Base-by-base conservation (phyloP, 139 green algal genomes). In the Micractinium sp. region DNA sequence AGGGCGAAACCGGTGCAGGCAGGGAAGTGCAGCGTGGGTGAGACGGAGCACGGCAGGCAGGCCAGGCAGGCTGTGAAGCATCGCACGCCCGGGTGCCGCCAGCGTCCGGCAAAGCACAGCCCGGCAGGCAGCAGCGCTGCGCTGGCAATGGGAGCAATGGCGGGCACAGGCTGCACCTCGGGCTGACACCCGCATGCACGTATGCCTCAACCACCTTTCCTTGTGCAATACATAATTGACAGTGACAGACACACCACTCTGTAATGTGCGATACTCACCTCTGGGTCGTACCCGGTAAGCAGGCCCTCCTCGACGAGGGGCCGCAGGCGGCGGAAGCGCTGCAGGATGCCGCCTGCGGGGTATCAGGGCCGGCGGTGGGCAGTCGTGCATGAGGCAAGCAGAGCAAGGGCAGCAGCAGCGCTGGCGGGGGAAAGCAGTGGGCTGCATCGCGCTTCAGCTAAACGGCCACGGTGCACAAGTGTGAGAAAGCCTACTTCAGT, bases 321-420 rank as follows among this genome's bases (percentile, higher is more conserved):
- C 33, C 87, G 77, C 81, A 90, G 60, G 13, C 74, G 74, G 33
- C 87, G 87, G 87, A 90, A 90, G 31, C 74, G 73, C 81, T 90
- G 87, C 33, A 23, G 77, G 1, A 90, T 87, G 77, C 87, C 87
- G 74, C 87, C 87, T 20, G 87, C 53, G 22, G 63, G 63, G 63
- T 3, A 29, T 25, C 63, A 2, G 22, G 63, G 63, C 7, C 22
- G 16, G 12, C 22, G 63, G 2, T n/a, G 2, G 63, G 3, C 63
- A 73, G 22, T 29, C 63, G 14, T 25, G 63, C 63, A 29, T n/a
- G 23, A 15, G 2, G 63, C 63, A 73, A 73, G 63, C 63, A 25
- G 23, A 73, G 22, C 12, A 3, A 29, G 63, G 63, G 63, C 63
- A n/a, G 63, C 63, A 73, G 20, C 22, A 25, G 12, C 2, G 3